Evolutionary conservation across 495 filamentous ascomycete genomes (phyloP), one percentile per base, ranked within the genome.

Genomic region (Margaritispora aquatica): DNA sequence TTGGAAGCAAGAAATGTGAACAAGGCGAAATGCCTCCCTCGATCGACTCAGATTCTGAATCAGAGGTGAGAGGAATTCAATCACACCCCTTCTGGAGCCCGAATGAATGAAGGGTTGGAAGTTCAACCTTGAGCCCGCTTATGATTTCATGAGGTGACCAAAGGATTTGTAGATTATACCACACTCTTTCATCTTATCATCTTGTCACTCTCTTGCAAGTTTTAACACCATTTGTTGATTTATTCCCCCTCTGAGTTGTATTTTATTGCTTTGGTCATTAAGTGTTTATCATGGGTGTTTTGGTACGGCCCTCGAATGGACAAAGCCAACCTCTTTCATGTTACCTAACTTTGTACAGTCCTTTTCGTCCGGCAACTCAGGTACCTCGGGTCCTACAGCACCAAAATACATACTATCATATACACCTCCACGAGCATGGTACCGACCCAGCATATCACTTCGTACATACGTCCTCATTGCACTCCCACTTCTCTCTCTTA

Each of bases 401-500:
- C 49, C 9, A 51, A 51, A 47, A 47, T 47, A 47, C 44, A 47
- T 7, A 47, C 8, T 22, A 5, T 24, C 20, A 8, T 24, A 24
- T 5, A 51, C 2, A 9, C 49, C 20, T 8, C 2, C 8, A 3
- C 44, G 44, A 7, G 4, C 17, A 48, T n/a, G 21, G 44, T 27
- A 17, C 20, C 24, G 24, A 22, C 49, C 22, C 46, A 10, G 8
- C 46, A 41, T n/a, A 48, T 59, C 61, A 1, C 29, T 61, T 1
- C 63, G 63, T 10, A 56, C 29, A 4, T 54, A 53, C 13, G 26
- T 52, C 9, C 46, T 65, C 2, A 38, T 70, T 24, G 10, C 71
- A 8, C 72, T 82, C 0, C 74, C 74, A 9, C 64, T 74, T 3
- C 60, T 81, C 41, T 76, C 75, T 47, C 64, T 71, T 1, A 67